Conservation (phyloP, 192 early-diverging fungal species). For the Gonapodya sp. region DNA sequence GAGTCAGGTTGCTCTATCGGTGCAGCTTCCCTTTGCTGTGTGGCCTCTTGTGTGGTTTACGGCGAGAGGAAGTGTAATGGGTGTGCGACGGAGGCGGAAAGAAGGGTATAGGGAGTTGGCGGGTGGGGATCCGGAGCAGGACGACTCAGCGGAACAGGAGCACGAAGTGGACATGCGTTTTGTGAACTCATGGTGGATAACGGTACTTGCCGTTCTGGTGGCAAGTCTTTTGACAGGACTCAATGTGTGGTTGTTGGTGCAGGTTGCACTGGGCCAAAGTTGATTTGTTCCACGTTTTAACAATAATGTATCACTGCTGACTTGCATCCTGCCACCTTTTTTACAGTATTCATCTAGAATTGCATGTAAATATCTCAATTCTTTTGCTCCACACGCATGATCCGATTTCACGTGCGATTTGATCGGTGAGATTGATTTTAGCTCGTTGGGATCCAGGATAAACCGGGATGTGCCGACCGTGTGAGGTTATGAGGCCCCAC, state of each 20-base stretch:
- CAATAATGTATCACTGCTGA: constrained; percentile 4
- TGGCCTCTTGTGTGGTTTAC: constrained; percentile 68
- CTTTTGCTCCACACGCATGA: no score
- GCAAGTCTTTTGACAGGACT: neutral
- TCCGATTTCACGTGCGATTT: no score
- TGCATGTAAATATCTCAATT: no score
- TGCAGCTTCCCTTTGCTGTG: constrained; percentile 77
- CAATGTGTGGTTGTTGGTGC: neutral
- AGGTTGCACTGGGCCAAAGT: neutral
- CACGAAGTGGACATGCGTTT: neutral
- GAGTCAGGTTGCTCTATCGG: constrained; percentile 64
- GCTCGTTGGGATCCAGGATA: no score
- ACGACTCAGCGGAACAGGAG: neutral
- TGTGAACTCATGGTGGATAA: constrained; percentile 2
- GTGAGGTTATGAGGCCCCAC: no score
- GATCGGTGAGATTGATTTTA: no score
- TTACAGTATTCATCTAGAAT: no score
- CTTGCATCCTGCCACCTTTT: no score
- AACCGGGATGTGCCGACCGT: no score
- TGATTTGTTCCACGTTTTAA: neutral
- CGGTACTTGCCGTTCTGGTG: neutral
- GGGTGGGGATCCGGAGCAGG: neutral
- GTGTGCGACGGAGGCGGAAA: constrained; percentile 18
- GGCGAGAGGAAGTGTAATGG: constrained; percentile 38
- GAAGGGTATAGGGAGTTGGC: neutral